phyloP scores from a whole-genome alignment of 257 asterid genomes.

The Fraxinus pennsylvanica region DNA sequence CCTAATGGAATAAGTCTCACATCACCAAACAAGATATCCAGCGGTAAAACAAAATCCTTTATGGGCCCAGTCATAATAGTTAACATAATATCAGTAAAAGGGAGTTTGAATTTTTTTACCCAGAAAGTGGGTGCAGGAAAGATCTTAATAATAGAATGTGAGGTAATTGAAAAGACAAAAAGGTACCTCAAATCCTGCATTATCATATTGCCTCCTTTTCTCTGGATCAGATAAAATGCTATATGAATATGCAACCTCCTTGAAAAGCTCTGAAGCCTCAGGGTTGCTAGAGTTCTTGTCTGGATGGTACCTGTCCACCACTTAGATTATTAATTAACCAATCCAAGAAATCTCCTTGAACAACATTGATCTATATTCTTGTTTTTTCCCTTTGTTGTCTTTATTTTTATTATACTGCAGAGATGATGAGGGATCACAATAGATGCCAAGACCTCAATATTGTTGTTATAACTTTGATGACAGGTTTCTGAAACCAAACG shows the following conservation, averaged over 20 bases:
- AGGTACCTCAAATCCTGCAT: slow-evolving; percentile 86
- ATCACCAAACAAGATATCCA: too few relatives aligned
- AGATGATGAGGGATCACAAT: too few relatives aligned
- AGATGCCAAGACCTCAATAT: too few relatives aligned
- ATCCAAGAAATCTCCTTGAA: slow-evolving; percentile 5
- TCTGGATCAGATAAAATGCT: slow-evolving; percentile 93
- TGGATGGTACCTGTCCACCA: slow-evolving; percentile 83
- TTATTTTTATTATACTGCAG: too few relatives aligned
- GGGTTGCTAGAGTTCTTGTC: slow-evolving; percentile 96
- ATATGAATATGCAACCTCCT: slow-evolving; percentile 98
- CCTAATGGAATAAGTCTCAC: too few relatives aligned
- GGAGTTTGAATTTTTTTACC: background rate
- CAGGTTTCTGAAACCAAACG: too few relatives aligned
- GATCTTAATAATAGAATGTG: background rate
- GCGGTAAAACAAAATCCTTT: too few relatives aligned
- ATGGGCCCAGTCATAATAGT: too few relatives aligned
- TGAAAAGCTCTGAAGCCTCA: slow-evolving; percentile 96
- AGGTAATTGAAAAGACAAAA: background rate
- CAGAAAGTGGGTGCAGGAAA: background rate
- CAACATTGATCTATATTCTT: background rate
- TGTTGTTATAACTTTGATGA: too few relatives aligned
- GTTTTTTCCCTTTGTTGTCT: too few relatives aligned
- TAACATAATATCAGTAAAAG: background rate
- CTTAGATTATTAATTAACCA: slow-evolving; percentile 23
- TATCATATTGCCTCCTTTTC: slow-evolving; percentile 91